These are phyloP conservation scores for Quercus tomentella DNA, from an alignment of 331 rosid species.

Conservation along the genomic window DNA sequence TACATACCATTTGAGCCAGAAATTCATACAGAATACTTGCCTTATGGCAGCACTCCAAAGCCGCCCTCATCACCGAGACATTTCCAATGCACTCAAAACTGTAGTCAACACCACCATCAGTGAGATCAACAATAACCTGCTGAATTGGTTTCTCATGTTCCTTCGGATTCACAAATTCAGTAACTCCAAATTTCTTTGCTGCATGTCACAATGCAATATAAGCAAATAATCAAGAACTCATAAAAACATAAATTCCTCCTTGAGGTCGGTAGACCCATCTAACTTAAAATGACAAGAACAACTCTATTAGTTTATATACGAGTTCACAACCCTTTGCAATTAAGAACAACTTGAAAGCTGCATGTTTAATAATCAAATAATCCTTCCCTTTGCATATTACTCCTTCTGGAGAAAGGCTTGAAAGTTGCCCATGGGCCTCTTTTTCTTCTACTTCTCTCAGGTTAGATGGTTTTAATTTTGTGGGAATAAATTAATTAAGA, in stretches of 20 bases:
- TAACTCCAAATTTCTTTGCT: constrained; percentile 87
- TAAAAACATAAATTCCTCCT: background rate
- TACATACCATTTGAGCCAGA: constrained; percentile 12
- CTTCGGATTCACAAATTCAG: constrained; percentile 90
- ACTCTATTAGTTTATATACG: background rate
- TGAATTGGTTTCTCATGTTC: constrained; percentile 93
- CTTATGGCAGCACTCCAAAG: constrained; percentile 97
- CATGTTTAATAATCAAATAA: background rate
- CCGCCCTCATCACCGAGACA: constrained; percentile 90
- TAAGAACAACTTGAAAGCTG: background rate
- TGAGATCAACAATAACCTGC: constrained; percentile 79
- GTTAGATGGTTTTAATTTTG: too few species aligned
- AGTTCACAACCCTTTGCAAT: background rate
- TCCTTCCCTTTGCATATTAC: too few species aligned
- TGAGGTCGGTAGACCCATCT: background rate
- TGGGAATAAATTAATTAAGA: too few species aligned
- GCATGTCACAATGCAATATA: constrained; percentile 26
- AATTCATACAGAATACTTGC: constrained; percentile 29
- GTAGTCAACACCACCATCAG: constrained; percentile 92
- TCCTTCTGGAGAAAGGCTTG: too few species aligned
- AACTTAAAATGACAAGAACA: background rate
- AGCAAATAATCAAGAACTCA: constrained; percentile 3
- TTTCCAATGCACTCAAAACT: constrained; percentile 99
- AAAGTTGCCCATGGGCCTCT: too few species aligned
- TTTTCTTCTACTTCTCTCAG: too few species aligned